A percentile compares a stretch with the other conserved stretches of the same genome.
Evolutionary conservation across 257 asterid species (phyloP).

Genomic region (Pogostemon cablin): DNA sequence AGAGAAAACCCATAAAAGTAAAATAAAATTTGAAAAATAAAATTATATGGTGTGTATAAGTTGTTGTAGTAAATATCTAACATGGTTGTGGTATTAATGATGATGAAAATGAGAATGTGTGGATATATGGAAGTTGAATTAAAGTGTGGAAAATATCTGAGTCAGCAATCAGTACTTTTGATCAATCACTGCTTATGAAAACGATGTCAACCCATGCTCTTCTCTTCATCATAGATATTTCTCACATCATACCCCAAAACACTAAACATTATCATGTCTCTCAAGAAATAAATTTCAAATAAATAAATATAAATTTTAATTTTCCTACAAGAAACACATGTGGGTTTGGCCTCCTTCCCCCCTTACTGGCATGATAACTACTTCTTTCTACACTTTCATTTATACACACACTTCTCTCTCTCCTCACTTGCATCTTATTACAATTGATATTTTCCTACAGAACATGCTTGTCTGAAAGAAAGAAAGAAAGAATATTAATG

Average conservation of each 20-base stretch:
- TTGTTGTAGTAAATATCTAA: background rate
- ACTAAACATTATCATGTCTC: conserved; percentile 33
- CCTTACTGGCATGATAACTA: conserved; percentile 16
- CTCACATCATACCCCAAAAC: conserved; percentile 38
- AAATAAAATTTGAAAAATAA: too few relatives aligned
- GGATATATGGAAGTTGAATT: conserved; percentile 10
- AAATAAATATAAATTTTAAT: background rate
- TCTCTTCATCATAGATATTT: conserved; percentile 38
- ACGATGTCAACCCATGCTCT: conserved; percentile 44
- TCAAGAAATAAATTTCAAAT: too few relatives aligned
- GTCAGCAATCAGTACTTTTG: conserved; percentile 28
- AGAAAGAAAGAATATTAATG: conserved; percentile 37
- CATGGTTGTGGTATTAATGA: background rate
- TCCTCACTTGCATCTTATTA: background rate
- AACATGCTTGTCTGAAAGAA: too few relatives aligned
- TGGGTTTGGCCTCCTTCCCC: conserved; percentile 30
- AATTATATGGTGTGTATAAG: too few relatives aligned
- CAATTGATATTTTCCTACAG: too few relatives aligned
- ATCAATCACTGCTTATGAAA: conserved; percentile 43
- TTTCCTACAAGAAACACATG: conserved; percentile 12
- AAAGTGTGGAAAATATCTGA: conserved; percentile 29
- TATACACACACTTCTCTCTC: too few relatives aligned
- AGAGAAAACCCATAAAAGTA: too few relatives aligned
- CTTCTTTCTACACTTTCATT: too few relatives aligned
- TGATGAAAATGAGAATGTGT: conserved; percentile 20